Evolutionary conservation across 2,329 filamentous ascomycete genomes (phyloP).

Genomic region (Biscogniauxia sp.): DNA sequence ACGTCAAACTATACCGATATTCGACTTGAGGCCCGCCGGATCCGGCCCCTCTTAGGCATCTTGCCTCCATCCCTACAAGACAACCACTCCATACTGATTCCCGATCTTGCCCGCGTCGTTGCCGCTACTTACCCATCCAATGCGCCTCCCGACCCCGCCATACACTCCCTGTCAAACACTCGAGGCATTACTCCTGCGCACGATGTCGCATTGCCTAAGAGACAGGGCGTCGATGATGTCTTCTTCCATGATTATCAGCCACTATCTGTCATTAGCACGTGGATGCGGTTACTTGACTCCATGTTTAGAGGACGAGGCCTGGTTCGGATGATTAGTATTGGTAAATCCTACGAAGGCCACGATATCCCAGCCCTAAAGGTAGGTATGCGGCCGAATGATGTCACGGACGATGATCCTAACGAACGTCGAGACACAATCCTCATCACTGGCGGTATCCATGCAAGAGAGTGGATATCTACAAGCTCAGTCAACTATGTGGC

Average conservation of each 20-base stretch:
- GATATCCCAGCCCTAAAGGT: slow-evolving; percentile 81
- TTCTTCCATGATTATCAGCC: slow-evolving; percentile 96
- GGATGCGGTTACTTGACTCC: slow-evolving; percentile 86
- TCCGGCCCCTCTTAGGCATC: slow-evolving; percentile 74
- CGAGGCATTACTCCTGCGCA: slow-evolving; percentile 32
- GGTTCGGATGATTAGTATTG: slow-evolving; percentile 71
- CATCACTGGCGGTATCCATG: slow-evolving; percentile 83
- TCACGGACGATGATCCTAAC: slow-evolving; percentile 36
- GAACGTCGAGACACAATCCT: slow-evolving; percentile 71
- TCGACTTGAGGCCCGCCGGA: slow-evolving; percentile 70
- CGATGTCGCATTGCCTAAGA: slow-evolving; percentile 32
- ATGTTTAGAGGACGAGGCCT: slow-evolving; percentile 74
- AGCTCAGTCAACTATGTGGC: slow-evolving; percentile 89
- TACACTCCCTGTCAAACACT: slow-evolving; percentile 15
- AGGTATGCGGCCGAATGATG: slow-evolving; percentile 45
- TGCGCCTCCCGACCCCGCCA: slow-evolving; percentile 23
- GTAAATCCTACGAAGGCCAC: slow-evolving; percentile 83
- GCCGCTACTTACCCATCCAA: slow-evolving; percentile 68
- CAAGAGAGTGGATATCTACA: slow-evolving; percentile 93
- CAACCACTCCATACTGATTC: slow-evolving; percentile 72
- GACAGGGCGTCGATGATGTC: slow-evolving; percentile 58
- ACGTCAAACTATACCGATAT: slow-evolving; percentile 82
- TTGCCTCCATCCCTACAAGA: slow-evolving; percentile 72
- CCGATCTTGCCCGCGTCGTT: slow-evolving; percentile 75
- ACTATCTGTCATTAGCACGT: slow-evolving; percentile 75